phyloP scores from a whole-genome alignment of 148 eudicot species.

The Heliamphora exappendiculata region DNA sequence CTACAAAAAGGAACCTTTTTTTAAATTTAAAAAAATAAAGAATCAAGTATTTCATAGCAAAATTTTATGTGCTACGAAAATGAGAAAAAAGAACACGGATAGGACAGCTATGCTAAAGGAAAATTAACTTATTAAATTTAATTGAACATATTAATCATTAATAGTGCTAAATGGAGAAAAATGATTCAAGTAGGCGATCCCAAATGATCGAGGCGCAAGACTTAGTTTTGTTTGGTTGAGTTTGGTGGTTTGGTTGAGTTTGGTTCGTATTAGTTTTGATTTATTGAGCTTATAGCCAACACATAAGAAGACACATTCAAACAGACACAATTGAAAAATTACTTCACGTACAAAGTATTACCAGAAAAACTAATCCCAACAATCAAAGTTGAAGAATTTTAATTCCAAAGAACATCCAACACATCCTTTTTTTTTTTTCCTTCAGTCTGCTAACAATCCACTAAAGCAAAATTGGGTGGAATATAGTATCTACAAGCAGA shows the following conservation, averaged over 20 bases:
- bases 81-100: background rate
- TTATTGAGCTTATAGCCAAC: background rate
- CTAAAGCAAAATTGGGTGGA: background rate
- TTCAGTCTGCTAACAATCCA: background rate
- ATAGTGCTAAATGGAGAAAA: no score
- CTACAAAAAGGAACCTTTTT: background rate
- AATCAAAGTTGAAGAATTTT: background rate
- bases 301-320: background rate
- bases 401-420: background rate
- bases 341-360: background rate
- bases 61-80: background rate
- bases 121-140: background rate
- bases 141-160: no score
- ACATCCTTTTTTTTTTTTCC: background rate
- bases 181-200: no score
- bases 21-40: background rate
- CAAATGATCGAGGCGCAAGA: no score
- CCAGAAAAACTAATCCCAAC: slow-evolving; percentile 2
- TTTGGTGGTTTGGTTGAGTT: no score
- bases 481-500: background rate
- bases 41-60: background rate
- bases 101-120: background rate
- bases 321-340: background rate
- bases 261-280: no score
- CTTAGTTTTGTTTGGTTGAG: no score